phyloP scores from a whole-genome alignment of 2,329 filamentous ascomycete species.

The Tolypocladium pustulatum region DNA sequence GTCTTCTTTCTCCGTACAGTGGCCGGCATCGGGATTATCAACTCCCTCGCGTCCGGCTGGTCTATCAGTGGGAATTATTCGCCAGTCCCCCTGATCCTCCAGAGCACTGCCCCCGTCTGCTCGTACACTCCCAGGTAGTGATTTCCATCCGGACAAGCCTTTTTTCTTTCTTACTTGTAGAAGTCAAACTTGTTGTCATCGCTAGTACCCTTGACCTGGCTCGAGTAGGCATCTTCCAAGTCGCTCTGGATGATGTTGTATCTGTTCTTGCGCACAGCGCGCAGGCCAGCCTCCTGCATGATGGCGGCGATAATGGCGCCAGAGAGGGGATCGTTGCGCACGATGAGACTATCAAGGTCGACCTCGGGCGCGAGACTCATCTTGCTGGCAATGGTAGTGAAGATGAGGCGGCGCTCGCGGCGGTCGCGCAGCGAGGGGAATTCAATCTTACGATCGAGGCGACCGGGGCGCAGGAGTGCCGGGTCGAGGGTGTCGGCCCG shows the following conservation, averaged over 20 bases:
- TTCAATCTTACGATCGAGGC: conserved; percentile 96
- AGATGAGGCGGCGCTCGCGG: conserved; percentile 90
- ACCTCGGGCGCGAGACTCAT: conserved; percentile 97
- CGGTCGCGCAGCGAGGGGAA: conserved; percentile 93
- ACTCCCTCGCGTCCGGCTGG: background rate
- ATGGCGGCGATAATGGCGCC: conserved; percentile 96
- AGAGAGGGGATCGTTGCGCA: conserved; percentile 89
- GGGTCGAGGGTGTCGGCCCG: conserved; percentile 95
- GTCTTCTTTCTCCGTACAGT: background rate
- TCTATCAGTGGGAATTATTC: background rate
- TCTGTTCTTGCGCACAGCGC: conserved; percentile 91
- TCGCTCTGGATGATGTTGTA: conserved; percentile 99
- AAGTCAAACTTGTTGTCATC: conserved; percentile 78
- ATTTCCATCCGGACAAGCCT: too few species aligned
- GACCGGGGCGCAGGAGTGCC: conserved; percentile 84
- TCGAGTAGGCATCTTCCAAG: conserved; percentile 92
- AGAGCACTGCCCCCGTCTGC: background rate
- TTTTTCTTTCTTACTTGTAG: conserved; percentile 54
- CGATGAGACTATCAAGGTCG: conserved; percentile 90
- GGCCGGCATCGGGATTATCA: background rate
- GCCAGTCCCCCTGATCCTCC: background rate
- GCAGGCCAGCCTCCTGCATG: conserved; percentile 95
- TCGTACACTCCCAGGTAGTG: background rate
- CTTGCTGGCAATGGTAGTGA: conserved; percentile 90
- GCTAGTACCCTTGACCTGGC: conserved; percentile 75